Base-by-base conservation (phyloP, 441 rosid genomes). In the Brassica hybrid region DNA sequence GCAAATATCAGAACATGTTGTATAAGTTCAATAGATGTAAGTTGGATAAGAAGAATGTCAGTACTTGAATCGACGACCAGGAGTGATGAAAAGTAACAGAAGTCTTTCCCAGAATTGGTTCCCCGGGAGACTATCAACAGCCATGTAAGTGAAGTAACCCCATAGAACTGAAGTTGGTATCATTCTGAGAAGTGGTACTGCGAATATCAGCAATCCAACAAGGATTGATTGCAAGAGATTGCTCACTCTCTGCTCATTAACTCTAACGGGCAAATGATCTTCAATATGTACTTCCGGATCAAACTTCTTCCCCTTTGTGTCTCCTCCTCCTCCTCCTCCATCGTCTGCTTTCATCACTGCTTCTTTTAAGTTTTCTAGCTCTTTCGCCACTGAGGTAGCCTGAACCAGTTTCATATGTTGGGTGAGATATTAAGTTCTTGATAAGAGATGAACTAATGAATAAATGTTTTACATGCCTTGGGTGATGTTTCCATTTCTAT, bases 81-180 rank as follows among this genome's bases (percentile, higher is more conserved):
- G 93, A 14, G 97, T 78, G 69, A 89, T 80, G 71, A 94, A 90
- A 11, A 94, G 93, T 58, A 92, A 81, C 68, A 87, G 63, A 1
- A 92, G 80, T 80, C 97, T 86, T 77, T 91, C 97, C 95, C 97
- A 92, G 83, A 94, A 91, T 67, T 92, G 97, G 70, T 87, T 94
- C 27, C 96, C 98, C 0, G 93, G 97, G 62, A 92, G 95, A 78
- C 97, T 92, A 78, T 92, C 98, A 65, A 94, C 86, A 54, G 97
- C 97, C 97, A 89, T 92, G 86, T 88, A 92, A 19, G 97, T 90
- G 62, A 94, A 94, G 83, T 91, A 90, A 62, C 97, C 98, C 97
- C 97, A 92, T 6, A 94, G 88, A 61, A 93, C 92, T 36, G 98
- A 93, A 34, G 94, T 90, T 9, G 98, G 96, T 76, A 91, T 87